Base-by-base conservation (phyloP, 768 basidiomycete species). In the Mycena leptocephala region DNA sequence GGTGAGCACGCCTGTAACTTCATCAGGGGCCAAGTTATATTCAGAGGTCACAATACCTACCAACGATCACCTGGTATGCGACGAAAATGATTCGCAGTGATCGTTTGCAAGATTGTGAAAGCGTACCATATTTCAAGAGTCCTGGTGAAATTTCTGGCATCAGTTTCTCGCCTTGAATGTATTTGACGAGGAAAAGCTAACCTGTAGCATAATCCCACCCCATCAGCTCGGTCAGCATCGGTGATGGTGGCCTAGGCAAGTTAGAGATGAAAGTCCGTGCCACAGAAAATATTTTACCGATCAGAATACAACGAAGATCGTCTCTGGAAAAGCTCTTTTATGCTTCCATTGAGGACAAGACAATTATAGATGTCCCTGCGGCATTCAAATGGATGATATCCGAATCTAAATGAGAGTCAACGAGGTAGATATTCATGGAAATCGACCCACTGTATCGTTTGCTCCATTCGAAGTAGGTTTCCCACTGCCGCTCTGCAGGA, bases 251-350 rank as follows among this genome's bases (percentile, higher is more conserved):
- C 37, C 79, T 78, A 20, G 7, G 16, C 8, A 41, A 0, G 22
- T 32, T 22, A n/a, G 35, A 3, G 24, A 8, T 26, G n/a, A 0
- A 4, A 20, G 16, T 5, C 10, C 22, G 32, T 30, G 11, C 10
- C 10, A 20, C 1, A 56, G 26, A 28, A 13, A 58, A 22, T 16
- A 5, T 8, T 55, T 32, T 46, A 87, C 65, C 87, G 82, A 74
- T 81, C 81, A 3, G 87, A 87, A 77, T 87, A 86, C 22, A 84
- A 84, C 7, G 80, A 74, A 0, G 85, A 86, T 9, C 84, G 81
- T 43, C 83, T 82, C 37, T 86, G 84, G 26, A 88, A 79, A 5
- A 88, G 78, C 5, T 86, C 86, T 61, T 81, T 80, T 3, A 84
- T 85, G 81, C 79, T 41, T 84, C 80, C 62, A 81, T 71, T 30